phyloP scores from a whole-genome alignment of 129 eudicot species.

The Ambrosia trifida region DNA sequence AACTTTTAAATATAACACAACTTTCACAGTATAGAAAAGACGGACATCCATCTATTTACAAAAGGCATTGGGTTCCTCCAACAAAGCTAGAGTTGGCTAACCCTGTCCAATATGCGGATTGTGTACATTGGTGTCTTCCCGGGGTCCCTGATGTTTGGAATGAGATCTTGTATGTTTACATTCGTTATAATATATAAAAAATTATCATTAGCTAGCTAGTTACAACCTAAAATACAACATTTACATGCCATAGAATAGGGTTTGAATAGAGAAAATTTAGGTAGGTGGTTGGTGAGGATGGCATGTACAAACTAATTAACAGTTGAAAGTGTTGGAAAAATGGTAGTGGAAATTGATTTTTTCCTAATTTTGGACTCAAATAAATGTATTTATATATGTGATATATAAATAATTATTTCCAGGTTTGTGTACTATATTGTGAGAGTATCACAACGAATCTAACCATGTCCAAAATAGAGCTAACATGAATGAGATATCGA shows the following conservation, averaged over 20 bases:
- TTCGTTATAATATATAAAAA: constrained; percentile 28
- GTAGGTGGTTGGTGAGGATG: constrained; percentile 22
- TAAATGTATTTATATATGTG: too few relatives aligned
- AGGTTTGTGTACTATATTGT: too few relatives aligned
- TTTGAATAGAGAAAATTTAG: background rate
- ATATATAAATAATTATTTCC: too few relatives aligned
- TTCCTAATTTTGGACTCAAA: too few relatives aligned
- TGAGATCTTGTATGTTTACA: constrained; percentile 50
- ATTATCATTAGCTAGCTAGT: background rate
- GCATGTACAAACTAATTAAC: constrained; percentile 5
- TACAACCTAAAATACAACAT: too few relatives aligned
- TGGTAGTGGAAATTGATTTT: too few relatives aligned
- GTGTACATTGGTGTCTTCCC: constrained; percentile 86
- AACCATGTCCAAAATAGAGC: too few relatives aligned
- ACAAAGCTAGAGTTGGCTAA: constrained; percentile 40
- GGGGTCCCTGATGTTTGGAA: constrained; percentile 79
- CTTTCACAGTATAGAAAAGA: constrained; percentile 73
- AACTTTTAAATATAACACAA: constrained; percentile 65
- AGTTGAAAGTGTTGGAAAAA: background rate
- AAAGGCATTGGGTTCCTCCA: constrained; percentile 53
- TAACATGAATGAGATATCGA: too few relatives aligned
- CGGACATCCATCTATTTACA: constrained; percentile 60
- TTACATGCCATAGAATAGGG: too few relatives aligned
- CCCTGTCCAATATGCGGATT: constrained; percentile 55
- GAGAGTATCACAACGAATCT: too few relatives aligned